A percentile compares a stretch with the other conserved stretches of the same genome.
phyloP scores from a whole-genome alignment of 2,329 filamentous ascomycete species.

The Talaromyces sp. region DNA sequence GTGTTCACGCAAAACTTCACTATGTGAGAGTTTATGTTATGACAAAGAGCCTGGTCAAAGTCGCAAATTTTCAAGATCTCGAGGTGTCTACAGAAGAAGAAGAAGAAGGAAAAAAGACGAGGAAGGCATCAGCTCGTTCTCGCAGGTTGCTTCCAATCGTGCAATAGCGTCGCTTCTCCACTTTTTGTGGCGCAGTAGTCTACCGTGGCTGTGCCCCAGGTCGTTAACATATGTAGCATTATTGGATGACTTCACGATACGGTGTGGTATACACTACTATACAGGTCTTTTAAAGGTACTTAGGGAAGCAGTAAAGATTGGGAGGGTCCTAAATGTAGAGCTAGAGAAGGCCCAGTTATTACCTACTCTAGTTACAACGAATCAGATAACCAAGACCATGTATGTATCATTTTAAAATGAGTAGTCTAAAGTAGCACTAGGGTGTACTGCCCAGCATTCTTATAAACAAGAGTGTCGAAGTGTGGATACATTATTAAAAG shows the following conservation, averaged over 20 bases:
- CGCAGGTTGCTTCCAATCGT: slow-evolving; percentile 6
- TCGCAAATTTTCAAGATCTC: background rate
- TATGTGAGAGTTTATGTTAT: background rate
- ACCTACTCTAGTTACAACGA: background rate
- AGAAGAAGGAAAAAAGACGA: background rate
- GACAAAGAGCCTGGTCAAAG: background rate
- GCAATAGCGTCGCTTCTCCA: background rate
- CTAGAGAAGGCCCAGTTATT: background rate
- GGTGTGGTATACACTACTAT: background rate
- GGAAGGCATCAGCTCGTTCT: slow-evolving; percentile 4
- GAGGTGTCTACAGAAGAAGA: background rate
- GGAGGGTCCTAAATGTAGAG: background rate
- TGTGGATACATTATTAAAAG: background rate
- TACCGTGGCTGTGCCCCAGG: background rate
- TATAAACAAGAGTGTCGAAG: background rate
- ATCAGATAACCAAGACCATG: background rate
- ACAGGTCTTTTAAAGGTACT: background rate
- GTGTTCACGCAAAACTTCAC: background rate
- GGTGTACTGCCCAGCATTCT: no score
- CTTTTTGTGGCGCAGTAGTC: background rate
- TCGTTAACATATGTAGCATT: background rate
- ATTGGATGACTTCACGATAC: background rate
- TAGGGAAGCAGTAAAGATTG: background rate
- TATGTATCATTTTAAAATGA: background rate
- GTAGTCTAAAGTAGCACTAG: background rate